These are phyloP conservation scores for Thraustochytrium sp. DNA, from an alignment of 352 stramenopile genomes.

Conservation along the genomic window DNA sequence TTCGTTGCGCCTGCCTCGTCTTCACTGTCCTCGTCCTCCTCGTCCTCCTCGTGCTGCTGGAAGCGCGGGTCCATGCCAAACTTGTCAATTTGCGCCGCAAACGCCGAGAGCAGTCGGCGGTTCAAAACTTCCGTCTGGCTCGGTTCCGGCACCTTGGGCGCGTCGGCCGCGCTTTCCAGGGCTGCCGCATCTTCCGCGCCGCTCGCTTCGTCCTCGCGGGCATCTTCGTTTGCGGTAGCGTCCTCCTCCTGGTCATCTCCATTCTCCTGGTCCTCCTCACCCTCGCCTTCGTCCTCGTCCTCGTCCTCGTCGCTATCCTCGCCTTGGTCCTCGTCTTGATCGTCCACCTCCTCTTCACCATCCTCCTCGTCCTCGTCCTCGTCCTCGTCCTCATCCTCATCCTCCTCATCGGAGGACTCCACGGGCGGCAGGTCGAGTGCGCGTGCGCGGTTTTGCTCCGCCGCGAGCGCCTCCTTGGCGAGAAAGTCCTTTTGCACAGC, in stretches of 20 bases:
- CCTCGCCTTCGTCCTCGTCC: not conserved
- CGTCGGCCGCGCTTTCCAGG: not conserved
- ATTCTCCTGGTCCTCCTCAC: not conserved
- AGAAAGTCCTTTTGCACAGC: constrained; percentile 59
- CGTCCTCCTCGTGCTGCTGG: not conserved
- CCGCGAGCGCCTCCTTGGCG: not conserved
- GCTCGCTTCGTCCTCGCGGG: not conserved
- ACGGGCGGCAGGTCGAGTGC: constrained; percentile 4
- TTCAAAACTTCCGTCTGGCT: constrained; percentile 7
- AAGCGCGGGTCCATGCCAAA: constrained; percentile 12
- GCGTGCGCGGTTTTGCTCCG: constrained; percentile 4
- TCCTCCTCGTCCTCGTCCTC: not conserved
- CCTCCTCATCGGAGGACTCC: not conserved
- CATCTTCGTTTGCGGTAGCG: not conserved
- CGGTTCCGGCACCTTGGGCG: not conserved
- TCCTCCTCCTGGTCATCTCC: not conserved
- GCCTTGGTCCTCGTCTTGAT: not conserved
- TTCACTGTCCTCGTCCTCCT: not conserved
- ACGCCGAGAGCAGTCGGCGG: not conserved
- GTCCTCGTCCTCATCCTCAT: not conserved
- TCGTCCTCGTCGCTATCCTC: not conserved
- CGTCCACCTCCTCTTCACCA: not conserved
- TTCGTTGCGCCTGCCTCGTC: too few relatives aligned
- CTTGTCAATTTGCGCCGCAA: not conserved
- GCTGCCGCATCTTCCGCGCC: not conserved